phyloP scores from a whole-genome alignment of 2,329 filamentous ascomycete species.

The Talaromyces sp. region DNA sequence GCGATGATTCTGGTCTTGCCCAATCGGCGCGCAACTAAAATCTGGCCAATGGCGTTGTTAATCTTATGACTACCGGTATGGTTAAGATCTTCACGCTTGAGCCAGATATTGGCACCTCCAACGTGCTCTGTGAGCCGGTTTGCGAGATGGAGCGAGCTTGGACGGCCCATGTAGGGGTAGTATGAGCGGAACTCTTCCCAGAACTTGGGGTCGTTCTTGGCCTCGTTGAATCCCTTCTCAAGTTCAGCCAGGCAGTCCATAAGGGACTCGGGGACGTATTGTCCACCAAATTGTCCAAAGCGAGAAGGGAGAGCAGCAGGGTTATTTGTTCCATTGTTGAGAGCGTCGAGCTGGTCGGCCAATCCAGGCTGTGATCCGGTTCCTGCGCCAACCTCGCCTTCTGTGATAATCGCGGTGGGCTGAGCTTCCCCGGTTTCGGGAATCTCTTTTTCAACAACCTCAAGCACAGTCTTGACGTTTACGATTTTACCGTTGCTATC shows the following conservation, averaged over 20 bases:
- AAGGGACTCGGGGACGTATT: slow-evolving; percentile 94
- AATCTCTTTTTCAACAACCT: slow-evolving; percentile 58
- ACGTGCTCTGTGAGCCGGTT: slow-evolving; percentile 82
- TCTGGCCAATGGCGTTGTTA: slow-evolving; percentile 94
- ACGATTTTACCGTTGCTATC: slow-evolving; percentile 44
- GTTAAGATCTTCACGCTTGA: slow-evolving; percentile 96
- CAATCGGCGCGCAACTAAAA: slow-evolving; percentile 75
- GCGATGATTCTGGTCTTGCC: slow-evolving; percentile 98
- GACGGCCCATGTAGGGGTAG: slow-evolving; percentile 95
- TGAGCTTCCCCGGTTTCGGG: slow-evolving; percentile 45
- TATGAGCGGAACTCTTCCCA: slow-evolving; percentile 96
- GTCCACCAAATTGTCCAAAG: slow-evolving; percentile 93
- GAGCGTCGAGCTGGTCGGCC: slow-evolving; percentile 75
- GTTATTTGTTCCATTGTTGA: slow-evolving; percentile 57
- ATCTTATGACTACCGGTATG: slow-evolving; percentile 99
- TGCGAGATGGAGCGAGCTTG: slow-evolving; percentile 84
- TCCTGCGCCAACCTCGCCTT: slow-evolving; percentile 49
- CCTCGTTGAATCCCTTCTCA: slow-evolving; percentile 82
- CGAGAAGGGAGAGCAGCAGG: slow-evolving; percentile 65
- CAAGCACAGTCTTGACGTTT: slow-evolving; percentile 63
- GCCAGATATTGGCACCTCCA: slow-evolving; percentile 91
- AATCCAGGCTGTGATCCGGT: slow-evolving; percentile 48
- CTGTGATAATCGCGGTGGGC: slow-evolving; percentile 61
- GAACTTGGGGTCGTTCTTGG: slow-evolving; percentile 81
- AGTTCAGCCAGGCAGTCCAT: slow-evolving; percentile 95